Conservation (phyloP, 495 filamentous ascomycete species). For the Penicillium flavigenum region DNA sequence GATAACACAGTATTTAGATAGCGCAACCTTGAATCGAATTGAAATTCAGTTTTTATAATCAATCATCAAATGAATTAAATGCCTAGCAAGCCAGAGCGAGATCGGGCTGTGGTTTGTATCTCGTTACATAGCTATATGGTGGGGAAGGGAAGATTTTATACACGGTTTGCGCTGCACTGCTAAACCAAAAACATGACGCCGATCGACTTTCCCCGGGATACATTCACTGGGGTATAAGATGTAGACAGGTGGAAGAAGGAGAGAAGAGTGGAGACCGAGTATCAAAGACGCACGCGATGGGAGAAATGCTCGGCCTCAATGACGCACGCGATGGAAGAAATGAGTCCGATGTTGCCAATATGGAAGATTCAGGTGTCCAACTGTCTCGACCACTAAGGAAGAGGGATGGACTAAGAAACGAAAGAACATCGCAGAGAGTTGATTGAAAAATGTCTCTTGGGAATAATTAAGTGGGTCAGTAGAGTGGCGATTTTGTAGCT, state of each 20-base stretch:
- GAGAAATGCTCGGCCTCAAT: slow-evolving; percentile 8
- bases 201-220: slow-evolving; percentile 24
- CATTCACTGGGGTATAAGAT: slow-evolving; percentile 29
- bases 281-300: slow-evolving; percentile 11
- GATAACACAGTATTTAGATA: not conserved
- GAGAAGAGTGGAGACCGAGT: slow-evolving; percentile 15
- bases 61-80: slow-evolving; percentile 5
- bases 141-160: slow-evolving; percentile 22
- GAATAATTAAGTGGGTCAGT: not conserved
- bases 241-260: slow-evolving; percentile 23
- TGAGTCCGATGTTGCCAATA: not conserved
- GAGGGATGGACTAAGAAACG: not conserved
- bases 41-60: not conserved
- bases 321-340: slow-evolving; percentile 10
- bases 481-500: not conserved
- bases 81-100: not conserved
- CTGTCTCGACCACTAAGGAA: slow-evolving; percentile 1
- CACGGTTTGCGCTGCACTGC: slow-evolving; percentile 14
- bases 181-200: slow-evolving; percentile 15
- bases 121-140: slow-evolving; percentile 22
- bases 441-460: not conserved
- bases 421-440: not conserved
- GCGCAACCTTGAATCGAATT: not conserved
- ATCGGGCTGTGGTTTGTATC: not conserved
- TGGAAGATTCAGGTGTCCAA: not conserved